Conservation (phyloP, 495 filamentous ascomycete species). For the Cercophora scortea region DNA sequence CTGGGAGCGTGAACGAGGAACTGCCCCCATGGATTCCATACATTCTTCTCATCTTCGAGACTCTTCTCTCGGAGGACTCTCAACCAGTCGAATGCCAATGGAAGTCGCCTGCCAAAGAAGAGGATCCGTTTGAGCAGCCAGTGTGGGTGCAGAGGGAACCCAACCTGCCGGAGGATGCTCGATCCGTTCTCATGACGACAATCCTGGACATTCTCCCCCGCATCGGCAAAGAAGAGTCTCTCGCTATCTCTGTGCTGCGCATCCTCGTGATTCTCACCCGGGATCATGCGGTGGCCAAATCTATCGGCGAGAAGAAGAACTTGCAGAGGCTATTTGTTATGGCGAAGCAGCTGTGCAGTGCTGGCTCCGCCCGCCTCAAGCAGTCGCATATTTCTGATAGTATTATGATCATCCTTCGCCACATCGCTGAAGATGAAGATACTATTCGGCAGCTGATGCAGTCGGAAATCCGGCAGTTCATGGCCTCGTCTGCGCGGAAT, state of each 20-base stretch:
- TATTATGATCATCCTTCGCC: conserved; percentile 82
- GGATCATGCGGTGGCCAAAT: conserved; percentile 60
- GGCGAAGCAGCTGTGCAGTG: conserved; percentile 80
- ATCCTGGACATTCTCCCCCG: conserved; percentile 76
- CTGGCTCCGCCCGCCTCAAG: conserved; percentile 66
- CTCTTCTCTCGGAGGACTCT: conserved; percentile 77
- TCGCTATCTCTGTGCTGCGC: conserved; percentile 76
- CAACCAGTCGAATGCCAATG: conserved; percentile 70
- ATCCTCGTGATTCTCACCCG: conserved; percentile 89
- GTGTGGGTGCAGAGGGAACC: conserved; percentile 52
- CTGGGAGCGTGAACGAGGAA: conserved; percentile 59
- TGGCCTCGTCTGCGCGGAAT: conserved; percentile 50
- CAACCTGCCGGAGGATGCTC: conserved; percentile 58
- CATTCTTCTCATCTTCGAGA: conserved; percentile 83
- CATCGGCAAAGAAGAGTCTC: conserved; percentile 75
- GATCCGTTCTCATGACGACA: conserved; percentile 60
- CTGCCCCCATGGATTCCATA: conserved; percentile 87
- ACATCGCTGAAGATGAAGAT: conserved; percentile 89
- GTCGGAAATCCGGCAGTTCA: conserved; percentile 72
- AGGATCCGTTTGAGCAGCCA: conserved; percentile 45
- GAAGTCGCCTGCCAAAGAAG: conserved; percentile 52
- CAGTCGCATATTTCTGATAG: conserved; percentile 46
- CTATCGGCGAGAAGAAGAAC: conserved; percentile 78
- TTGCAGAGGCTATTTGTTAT: conserved; percentile 87
- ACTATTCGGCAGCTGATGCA: conserved; percentile 88